Conservation (phyloP, 2,329 filamentous ascomycete species). For the Pleoardoris graminearum region DNA sequence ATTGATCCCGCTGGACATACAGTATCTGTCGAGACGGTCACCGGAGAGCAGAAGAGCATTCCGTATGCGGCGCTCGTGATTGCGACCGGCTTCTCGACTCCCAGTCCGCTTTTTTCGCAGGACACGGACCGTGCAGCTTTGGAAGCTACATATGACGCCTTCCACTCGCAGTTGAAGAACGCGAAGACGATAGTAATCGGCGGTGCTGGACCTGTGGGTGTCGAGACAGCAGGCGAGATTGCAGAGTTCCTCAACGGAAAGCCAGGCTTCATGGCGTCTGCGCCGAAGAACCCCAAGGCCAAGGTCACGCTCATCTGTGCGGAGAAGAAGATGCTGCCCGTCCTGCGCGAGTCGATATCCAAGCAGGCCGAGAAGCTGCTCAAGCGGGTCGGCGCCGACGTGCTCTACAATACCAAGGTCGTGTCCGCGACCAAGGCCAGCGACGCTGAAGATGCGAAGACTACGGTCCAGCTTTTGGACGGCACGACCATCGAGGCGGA, state of each 20-base stretch:
- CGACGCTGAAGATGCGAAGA: conserved; percentile 47
- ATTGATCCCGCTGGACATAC: conserved; percentile 53
- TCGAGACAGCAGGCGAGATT: conserved; percentile 56
- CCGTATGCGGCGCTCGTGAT: conserved; percentile 59
- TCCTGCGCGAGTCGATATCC: conserved; percentile 49
- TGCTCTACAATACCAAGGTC: conserved; percentile 48
- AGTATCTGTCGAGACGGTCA: conserved; percentile 45
- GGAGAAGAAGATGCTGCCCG: conserved; percentile 49
- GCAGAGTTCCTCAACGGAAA: conserved; percentile 48
- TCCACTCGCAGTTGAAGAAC: conserved; percentile 41
- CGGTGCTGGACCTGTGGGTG: conserved; percentile 55
- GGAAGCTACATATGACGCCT: conserved; percentile 39
- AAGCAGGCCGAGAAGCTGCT: conserved; percentile 54
- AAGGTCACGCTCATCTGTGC: conserved; percentile 53
- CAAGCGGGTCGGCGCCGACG: conserved; percentile 52
- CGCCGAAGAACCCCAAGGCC: conserved; percentile 45
- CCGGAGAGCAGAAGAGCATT: conserved; percentile 41
- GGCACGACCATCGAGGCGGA: conserved; percentile 56
- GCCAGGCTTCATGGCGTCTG: conserved; percentile 42
- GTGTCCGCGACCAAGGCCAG: conserved; percentile 28
- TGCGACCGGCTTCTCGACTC: conserved; percentile 57
- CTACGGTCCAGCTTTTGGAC: conserved; percentile 47
- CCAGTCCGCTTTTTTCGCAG: conserved; percentile 52
- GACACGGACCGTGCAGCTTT: conserved; percentile 35
- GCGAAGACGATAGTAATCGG: conserved; percentile 54